Conservation (phyloP, 108 stramenopile species). For the Cyclotella baltica region DNA sequence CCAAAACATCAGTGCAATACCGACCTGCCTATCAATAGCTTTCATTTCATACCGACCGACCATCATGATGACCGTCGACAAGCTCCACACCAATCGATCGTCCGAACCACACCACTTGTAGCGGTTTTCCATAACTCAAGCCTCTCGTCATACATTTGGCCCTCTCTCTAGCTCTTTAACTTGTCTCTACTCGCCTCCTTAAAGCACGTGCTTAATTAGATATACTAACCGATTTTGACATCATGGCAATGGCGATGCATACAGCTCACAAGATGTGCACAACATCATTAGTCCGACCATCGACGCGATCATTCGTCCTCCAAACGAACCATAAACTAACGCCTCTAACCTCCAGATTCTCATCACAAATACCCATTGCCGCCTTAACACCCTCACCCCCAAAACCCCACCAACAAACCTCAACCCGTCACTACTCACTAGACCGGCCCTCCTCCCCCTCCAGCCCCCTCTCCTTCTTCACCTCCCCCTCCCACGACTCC, state of each 20-base stretch:
- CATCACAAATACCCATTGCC: background rate
- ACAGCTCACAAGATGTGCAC: constrained; percentile 29
- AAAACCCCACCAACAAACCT: background rate
- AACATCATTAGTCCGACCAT: constrained; percentile 9
- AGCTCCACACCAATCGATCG: too few relatives aligned
- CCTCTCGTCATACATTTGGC: too few relatives aligned
- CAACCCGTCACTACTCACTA: constrained; percentile 46
- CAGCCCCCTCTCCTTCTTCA: constrained; percentile 31
- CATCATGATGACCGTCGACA: too few relatives aligned
- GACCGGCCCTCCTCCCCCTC: constrained; percentile 42
- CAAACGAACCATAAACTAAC: background rate
- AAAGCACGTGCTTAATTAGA: too few relatives aligned
- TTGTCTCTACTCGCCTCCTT: too few relatives aligned
- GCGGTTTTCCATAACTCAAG: too few relatives aligned
- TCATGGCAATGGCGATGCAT: background rate
- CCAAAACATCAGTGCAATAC: too few relatives aligned
- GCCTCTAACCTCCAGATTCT: background rate
- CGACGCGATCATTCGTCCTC: background rate
- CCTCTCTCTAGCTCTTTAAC: too few relatives aligned
- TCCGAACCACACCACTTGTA: too few relatives aligned
- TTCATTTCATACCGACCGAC: too few relatives aligned
- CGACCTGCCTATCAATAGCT: too few relatives aligned
- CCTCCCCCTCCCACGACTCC: constrained; percentile 36
- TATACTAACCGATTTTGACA: too few relatives aligned
- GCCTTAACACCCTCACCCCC: background rate